Evolutionary conservation across 805 yeast species (phyloP).

Genomic region (Monosporozyma yasuniensis): DNA sequence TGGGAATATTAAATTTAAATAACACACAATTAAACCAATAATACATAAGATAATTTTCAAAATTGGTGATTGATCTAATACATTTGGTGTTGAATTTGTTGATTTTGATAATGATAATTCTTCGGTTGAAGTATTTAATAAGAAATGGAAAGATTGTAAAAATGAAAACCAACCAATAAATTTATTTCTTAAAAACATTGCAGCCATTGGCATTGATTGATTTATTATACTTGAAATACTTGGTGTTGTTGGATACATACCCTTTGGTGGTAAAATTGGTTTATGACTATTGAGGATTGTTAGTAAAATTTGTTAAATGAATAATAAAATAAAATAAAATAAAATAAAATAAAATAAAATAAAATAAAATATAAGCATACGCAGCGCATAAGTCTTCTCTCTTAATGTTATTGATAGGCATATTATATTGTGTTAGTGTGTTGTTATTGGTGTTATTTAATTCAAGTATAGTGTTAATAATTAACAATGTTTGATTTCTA

Average conservation of each 20-base stretch:
- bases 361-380: constrained; percentile 20
- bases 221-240: constrained; percentile 32
- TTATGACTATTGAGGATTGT: constrained; percentile 27
- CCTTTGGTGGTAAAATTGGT: constrained; percentile 42
- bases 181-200: constrained; percentile 49
- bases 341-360: no score
- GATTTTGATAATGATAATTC: constrained; percentile 30
- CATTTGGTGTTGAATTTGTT: constrained; percentile 13
- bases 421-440: no score
- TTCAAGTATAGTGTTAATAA: no score
- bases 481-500: no score
- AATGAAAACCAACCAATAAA: constrained; percentile 42
- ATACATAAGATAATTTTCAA: constrained; percentile 38
- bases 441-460: no score
- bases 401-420: constrained; percentile 22
- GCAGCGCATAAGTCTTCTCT: constrained; percentile 32
- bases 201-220: constrained; percentile 60
- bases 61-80: constrained; percentile 35
- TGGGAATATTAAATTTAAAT: constrained; percentile 45
- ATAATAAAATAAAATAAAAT: no score
- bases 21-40: constrained; percentile 43
- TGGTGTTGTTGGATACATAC: constrained; percentile 38
- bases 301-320: no score
- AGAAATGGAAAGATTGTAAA: constrained; percentile 38
- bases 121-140: constrained; percentile 21